Evolutionary conservation across 1,284 basidiomycete genomes (phyloP), one percentile per base, ranked within the genome.

Genomic region (Melampsora americana): DNA sequence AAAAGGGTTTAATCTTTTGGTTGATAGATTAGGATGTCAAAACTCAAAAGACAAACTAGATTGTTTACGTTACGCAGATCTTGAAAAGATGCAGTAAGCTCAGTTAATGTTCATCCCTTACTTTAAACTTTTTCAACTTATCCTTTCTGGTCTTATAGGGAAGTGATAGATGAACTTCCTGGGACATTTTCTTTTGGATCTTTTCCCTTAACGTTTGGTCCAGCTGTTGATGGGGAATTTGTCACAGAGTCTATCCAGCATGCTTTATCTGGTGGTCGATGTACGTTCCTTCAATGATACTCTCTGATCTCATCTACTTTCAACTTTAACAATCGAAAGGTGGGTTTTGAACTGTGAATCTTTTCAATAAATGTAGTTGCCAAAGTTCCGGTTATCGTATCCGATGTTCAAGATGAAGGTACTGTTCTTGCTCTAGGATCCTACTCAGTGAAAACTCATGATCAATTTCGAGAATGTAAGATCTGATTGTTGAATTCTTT

Each of bases 111-210:
- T 26, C 28, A 9, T n/a, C n/a, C 28, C 11, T 61, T 28, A 11
- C 16, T 11, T 61, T 18, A 18, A 61, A 14, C 6, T 12, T 66
- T 26, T 14, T 50, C n/a, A 12, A 14, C 14, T 14, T 14, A 50
- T 50, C n/a, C n/a, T 50, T n/a, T 14, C n/a, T 30, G 14, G 11
- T 66, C 46, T 20, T 26, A 48, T 50, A 73, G 70, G 18, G 48
- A 73, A 30, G 28, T 62, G 32, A 12, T 66, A 9, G 46, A 73
- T 18, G 28, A 53, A 5, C 66, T 66, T 56, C 70, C 70, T n/a
- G 70, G 70, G 18, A 66, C 60, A 7, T 73, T 73, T 11, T 65
- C 70, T n/a, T 66, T 65, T n/a, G 70, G 61, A 9, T 46, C 60
- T 12, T 73, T 73, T 62, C 70, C 70, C 5, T 28, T 66, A 16